A percentile compares a stretch with the other conserved stretches of the same genome.
phyloP scores from a whole-genome alignment of 1,284 basidiomycete species.

The Ustilago lituana region DNA sequence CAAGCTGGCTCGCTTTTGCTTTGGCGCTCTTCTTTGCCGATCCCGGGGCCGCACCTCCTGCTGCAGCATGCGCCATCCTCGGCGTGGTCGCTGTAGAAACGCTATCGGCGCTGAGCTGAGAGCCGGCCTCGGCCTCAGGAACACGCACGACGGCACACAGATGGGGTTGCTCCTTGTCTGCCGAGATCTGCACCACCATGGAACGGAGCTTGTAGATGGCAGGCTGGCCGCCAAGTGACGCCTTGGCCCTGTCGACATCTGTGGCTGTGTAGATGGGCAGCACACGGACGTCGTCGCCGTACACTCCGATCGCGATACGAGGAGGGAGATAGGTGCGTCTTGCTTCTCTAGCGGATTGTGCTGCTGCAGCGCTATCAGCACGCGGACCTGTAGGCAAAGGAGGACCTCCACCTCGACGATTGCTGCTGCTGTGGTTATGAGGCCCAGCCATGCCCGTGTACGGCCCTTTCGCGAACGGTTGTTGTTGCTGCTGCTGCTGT shows the following conservation, averaged over 20 bases:
- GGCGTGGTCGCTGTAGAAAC: constrained; percentile 12
- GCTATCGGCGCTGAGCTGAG: constrained; percentile 54
- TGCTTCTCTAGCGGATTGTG: constrained; percentile 2
- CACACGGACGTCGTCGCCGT: constrained; percentile 49
- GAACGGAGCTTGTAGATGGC: constrained; percentile 71
- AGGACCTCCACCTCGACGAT: constrained; percentile 61
- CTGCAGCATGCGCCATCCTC: constrained; percentile 5
- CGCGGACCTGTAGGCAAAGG: constrained; percentile 16
- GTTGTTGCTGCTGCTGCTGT: constrained; percentile 18
- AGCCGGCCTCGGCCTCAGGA: constrained; percentile 69
- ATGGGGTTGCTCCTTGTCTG: constrained; percentile 81
- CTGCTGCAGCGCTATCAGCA: constrained; percentile 5
- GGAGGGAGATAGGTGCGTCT: constrained; percentile 69
- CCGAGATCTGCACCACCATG: constrained; percentile 83
- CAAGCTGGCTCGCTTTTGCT: constrained; percentile 24
- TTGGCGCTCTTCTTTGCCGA: constrained; percentile 33
- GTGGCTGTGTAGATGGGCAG: constrained; percentile 31
- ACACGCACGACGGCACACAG: constrained; percentile 90
- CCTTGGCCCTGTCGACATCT: constrained; percentile 28
- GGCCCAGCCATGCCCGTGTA: constrained; percentile 27
- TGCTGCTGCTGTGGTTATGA: constrained; percentile 22
- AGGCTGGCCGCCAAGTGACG: constrained; percentile 15
- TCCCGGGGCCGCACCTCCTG: background rate
- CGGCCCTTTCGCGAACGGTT: constrained; percentile 20
- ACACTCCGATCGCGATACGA: constrained; percentile 47